Evolutionary conservation across 331 rosid species (phyloP), one percentile per base, ranked within the genome.

Genomic region (Cucumis variabilis): DNA sequence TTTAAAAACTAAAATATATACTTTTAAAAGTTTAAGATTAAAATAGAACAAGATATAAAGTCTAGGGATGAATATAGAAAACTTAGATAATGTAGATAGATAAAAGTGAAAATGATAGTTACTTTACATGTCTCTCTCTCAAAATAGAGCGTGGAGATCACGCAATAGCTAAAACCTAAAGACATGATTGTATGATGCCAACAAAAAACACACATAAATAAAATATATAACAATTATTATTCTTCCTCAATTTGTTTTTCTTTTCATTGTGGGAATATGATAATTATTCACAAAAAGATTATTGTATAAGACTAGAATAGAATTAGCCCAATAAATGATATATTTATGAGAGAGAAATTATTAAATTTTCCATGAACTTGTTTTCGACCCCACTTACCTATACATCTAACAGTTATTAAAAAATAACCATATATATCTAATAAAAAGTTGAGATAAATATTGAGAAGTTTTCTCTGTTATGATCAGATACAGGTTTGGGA

Each of bases 111-210:
- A 30, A 24, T 9, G n/a, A 62, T 13, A 15, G 63, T 10, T 58
- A 20, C 55, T 20, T 8, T 19, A 58, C 28, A 81, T 51, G 71
- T 28, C 28, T 51, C 51, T 83, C 70, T 88, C 19, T 8, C 15
- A 67, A 58, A 17, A 48, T 89, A 87, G 90, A 87, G 89, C 88
- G 90, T 88, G 88, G 58, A 79, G 70, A 85, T 87, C 90, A 90
- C 91, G 89, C 90, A 16, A 86, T n/a, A 9, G 69, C 55, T 79
- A 51, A 19, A 41, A 73, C 9, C 21, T 73, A 73, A 19, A 7
- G 9, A 33, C 51, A 78, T 50, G 13, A n/a, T 68, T 17, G n/a
- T 16, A 25, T 76, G 13, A 13, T 23, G 81, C 28, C 30, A 23
- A 28, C 55, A 14, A 70, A 27, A 30, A 8, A 28, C 14, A 33